Evolutionary conservation across 306 rosid species (phyloP), one percentile per base, ranked within the genome.

Genomic region (Sophora flavescens): DNA sequence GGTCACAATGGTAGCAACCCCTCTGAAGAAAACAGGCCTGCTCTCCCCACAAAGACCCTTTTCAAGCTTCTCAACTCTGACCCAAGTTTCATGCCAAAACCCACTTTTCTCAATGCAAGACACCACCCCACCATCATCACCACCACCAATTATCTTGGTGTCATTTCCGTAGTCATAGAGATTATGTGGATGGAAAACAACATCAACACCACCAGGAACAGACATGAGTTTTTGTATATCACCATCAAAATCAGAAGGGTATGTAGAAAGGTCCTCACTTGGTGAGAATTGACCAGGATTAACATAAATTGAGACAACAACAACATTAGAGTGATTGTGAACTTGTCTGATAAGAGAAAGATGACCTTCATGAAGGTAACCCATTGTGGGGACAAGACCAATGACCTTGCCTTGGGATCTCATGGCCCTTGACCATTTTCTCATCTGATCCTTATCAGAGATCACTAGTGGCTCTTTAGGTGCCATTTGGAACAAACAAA

Each of bases 201-300:
- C 97, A 58, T 90, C 93, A 56, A 89, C 88, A 1, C 96, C 93
- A 10, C 90, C 90, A 44, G 95, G 82, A 63, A 92, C 68, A 8
- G 83, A 59, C 81, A 44, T 33, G 51, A 92, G 96, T 80, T 90
- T 92, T 18, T 22, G 72, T 7, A 92, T 6, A 80, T 95, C 98
- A 30, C 96, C 93, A 6, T 81, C 63, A 57, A 95, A 89, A 16
- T 89, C 96, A 14, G 99, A 92, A 45, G 98, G 99, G 87, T 95
- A 95, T 1, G 87, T 84, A 56, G 96, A 87, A 62, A 95, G 93
- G 70, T 95, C 97, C 75, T 95, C 99, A 36, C 85, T 70, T 22
- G 98, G 93, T 13, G 97, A 80, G 44, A 95, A 95, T 86, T 92
- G 99, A 62, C 90, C 92, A 0, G 97, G 97, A 82, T 95, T 95